Base-by-base conservation (phyloP, 768 basidiomycete genomes). In the Gautieria morchelliformis region DNA sequence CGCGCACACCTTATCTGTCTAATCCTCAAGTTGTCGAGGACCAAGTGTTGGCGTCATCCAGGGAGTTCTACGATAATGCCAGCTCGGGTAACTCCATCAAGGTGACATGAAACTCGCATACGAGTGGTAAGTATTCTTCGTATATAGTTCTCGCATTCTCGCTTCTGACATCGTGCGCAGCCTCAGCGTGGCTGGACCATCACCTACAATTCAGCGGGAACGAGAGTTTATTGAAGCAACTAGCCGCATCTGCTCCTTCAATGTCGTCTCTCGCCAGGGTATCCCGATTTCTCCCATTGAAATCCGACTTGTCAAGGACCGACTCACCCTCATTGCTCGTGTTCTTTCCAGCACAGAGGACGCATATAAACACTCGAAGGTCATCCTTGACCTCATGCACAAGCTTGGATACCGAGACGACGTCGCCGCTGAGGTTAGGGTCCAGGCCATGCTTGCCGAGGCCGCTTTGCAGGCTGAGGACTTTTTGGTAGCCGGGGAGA, bases 61-160 rank as follows among this genome's bases (percentile, higher is more conserved):
- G 82, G 48, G 96, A 98, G 72, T 83, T 96, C 60, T 99, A 98
- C 69, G 93, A 97, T 67, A 97, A 97, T 64, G 89, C 96, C 2
- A 84, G 78, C 61, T 87, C 84, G 0, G 96, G 93, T 5, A 99
- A 97, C 65, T 93, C 67, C 89, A 91, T 63, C 77, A 80, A 39
- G 94, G 95, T 4, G 92, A 95, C 52, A 97, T 99, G 94, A 95
- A 93, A 68, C 75, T 92, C 50, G 96, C 96, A 1, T 94, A 94
- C 69, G 91, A 95, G 58, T 98, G 96, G 95, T 96, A 68, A 60
- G 75, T 62, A 2, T n/a, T 19, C 7, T 4, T 27, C 27, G 27
- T 27, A 46, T n/a, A 47, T 35, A 47, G 6, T 33, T 32, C 47
- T 52, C 52, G 40, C 12, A 11, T 37, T 33, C 35, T 56, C 63